phyloP scores from a whole-genome alignment of 176 grass and related monocot genomes.

The Alopecurus myosuroides region DNA sequence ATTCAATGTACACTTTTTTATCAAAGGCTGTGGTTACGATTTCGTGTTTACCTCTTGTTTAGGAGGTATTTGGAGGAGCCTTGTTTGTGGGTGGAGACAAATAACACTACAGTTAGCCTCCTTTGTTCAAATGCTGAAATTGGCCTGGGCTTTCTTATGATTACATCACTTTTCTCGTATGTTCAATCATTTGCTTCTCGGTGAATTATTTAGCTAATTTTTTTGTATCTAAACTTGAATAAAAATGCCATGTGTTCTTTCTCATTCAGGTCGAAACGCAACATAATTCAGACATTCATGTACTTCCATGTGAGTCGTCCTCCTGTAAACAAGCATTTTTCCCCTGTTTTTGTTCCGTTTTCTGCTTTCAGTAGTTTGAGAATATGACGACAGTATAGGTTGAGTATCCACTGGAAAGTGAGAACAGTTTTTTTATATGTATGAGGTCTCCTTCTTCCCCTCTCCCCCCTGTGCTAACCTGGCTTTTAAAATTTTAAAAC shows the following conservation, averaged over 20 bases:
- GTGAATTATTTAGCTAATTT: constrained; percentile 14
- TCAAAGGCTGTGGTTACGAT: constrained; percentile 25
- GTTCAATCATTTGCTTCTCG: constrained; percentile 27
- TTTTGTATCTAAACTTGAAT: constrained; percentile 26
- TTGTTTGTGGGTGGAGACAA: constrained; percentile 83
- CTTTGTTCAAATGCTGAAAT: constrained; percentile 92
- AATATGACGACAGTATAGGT: background rate
- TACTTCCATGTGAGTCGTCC: constrained; percentile 81
- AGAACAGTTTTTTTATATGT: background rate
- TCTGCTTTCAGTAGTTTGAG: background rate
- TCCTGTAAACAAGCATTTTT: constrained; percentile 12
- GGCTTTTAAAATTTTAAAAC: background rate
- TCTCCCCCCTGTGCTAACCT: background rate
- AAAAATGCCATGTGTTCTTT: background rate
- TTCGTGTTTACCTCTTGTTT: constrained; percentile 27
- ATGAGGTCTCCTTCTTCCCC: background rate
- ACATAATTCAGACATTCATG: constrained; percentile 86
- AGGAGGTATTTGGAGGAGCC: constrained; percentile 89
- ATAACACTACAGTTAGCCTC: constrained; percentile 56
- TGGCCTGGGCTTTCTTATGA: constrained; percentile 82
- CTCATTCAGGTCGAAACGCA: constrained; percentile 65
- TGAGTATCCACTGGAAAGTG: background rate
- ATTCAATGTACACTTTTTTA: background rate
- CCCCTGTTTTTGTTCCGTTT: background rate
- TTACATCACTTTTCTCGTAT: constrained; percentile 86